Conservation (phyloP, 208 protist genomes). For the Trichomonas gallinae region DNA sequence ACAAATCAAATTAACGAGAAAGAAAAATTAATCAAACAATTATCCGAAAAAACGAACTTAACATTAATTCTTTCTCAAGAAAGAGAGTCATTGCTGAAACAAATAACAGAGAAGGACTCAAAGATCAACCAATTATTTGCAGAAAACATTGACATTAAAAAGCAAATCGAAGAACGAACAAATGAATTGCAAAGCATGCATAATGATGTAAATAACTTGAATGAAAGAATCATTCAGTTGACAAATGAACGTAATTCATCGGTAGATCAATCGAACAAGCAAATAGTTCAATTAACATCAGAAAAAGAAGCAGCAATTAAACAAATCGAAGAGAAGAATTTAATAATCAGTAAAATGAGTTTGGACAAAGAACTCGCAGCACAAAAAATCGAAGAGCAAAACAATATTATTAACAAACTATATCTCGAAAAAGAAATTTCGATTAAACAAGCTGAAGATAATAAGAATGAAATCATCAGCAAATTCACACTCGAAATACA, state of each 20-base stretch:
- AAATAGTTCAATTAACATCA: background rate
- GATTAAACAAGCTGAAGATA: background rate
- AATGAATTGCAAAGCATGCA: background rate
- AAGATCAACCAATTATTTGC: no score
- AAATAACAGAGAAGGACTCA: background rate
- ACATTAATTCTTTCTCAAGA: no score
- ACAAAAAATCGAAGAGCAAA: no score
- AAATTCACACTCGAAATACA: no score
- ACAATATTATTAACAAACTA: background rate
- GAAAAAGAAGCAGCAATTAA: background rate
- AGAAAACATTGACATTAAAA: no score
- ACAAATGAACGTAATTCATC: background rate
- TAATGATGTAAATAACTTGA: background rate
- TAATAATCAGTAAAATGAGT: no score
- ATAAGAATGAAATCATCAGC: no score
- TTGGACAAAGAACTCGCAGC: no score
- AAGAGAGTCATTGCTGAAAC: background rate
- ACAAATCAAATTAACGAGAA: background rate
- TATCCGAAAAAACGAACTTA: background rate
- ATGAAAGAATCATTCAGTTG: background rate
- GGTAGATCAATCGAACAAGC: background rate
- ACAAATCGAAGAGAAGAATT: background rate
- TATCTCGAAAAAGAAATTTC: background rate
- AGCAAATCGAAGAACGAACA: background rate
- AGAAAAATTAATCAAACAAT: background rate